Conservation (phyloP, 2,329 filamentous ascomycete genomes). For the Thielaviopsis euricoi region DNA sequence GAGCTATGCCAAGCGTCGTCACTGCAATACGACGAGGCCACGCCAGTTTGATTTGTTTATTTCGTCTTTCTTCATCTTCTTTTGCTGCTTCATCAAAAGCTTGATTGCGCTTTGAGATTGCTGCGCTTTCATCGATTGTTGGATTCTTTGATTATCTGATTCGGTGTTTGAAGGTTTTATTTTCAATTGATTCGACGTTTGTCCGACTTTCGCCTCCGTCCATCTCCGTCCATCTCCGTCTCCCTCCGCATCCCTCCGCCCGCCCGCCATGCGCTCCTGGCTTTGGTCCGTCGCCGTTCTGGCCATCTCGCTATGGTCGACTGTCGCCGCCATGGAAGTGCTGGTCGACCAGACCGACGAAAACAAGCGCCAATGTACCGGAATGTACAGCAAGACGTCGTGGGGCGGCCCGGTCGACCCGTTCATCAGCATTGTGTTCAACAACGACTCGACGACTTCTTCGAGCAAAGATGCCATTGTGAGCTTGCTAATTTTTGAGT, state of each 20-base stretch:
- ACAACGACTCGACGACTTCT: constrained; percentile 36
- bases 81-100: too few species aligned
- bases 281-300: constrained; percentile 18
- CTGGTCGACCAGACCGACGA: constrained; percentile 52
- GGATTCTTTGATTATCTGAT: too few species aligned
- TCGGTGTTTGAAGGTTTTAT: too few species aligned
- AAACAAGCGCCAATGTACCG: constrained; percentile 65
- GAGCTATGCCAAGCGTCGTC: neutral
- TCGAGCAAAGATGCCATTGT: constrained; percentile 49
- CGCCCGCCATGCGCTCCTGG: constrained; percentile 8
- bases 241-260: too few species aligned
- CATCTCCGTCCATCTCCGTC: too few species aligned
- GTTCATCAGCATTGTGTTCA: constrained; percentile 73
- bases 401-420: constrained; percentile 84
- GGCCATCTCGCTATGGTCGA: constrained; percentile 37
- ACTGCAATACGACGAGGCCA: neutral
- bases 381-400: constrained; percentile 82
- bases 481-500: constrained; percentile 85
- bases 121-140: too few species aligned
- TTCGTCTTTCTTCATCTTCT: neutral
- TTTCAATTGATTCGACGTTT: too few species aligned
- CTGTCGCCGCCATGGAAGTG: constrained; percentile 41
- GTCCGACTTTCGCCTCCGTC: too few species aligned
- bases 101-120: too few species aligned
- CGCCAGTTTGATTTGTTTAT: neutral